Percentiles rank a stretch among this genome's conserved stretches.
These are phyloP conservation scores for Solanum gandarillasii DNA, from an alignment of 257 asterid genomes.

Conservation along the genomic window DNA sequence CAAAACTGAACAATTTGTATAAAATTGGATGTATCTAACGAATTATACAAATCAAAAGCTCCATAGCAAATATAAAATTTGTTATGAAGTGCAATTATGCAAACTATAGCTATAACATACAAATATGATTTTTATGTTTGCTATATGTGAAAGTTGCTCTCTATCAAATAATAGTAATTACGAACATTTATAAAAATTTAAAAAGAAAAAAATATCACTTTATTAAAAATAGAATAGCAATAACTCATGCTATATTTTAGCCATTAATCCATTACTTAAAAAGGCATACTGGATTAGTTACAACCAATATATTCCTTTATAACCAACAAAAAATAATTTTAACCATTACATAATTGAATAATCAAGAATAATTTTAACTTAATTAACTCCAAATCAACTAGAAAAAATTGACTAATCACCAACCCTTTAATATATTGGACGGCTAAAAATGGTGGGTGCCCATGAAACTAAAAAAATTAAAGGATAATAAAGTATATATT, in stretches of 20 bases:
- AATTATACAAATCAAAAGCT: too few species aligned
- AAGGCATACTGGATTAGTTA: neutral
- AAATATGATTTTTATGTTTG: too few species aligned
- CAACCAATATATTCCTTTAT: neutral
- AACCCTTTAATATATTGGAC: neutral
- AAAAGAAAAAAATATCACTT: neutral
- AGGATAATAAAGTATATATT: neutral
- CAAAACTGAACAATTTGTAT: too few species aligned
- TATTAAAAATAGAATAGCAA: neutral
- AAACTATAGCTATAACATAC: too few species aligned
- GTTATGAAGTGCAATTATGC: too few species aligned
- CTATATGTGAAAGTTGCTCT: too few species aligned
- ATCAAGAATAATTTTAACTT: slow-evolving; percentile 1
- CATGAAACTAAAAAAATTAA: neutral
- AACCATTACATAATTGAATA: slow-evolving; percentile 27
- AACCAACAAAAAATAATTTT: slow-evolving; percentile 1
- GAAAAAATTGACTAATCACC: slow-evolving; percentile 11
- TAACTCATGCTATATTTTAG: neutral
- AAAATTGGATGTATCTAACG: too few species aligned
- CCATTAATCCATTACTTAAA: neutral
- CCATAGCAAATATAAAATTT: too few species aligned
- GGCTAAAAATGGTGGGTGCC: neutral
- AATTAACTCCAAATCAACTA: neutral
- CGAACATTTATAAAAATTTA: neutral
- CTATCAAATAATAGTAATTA: neutral